Percentiles rank a stretch among this genome's conserved stretches.
phyloP scores from a whole-genome alignment of 2,329 filamentous ascomycete species.

The Conoideocrella luteorostrata region DNA sequence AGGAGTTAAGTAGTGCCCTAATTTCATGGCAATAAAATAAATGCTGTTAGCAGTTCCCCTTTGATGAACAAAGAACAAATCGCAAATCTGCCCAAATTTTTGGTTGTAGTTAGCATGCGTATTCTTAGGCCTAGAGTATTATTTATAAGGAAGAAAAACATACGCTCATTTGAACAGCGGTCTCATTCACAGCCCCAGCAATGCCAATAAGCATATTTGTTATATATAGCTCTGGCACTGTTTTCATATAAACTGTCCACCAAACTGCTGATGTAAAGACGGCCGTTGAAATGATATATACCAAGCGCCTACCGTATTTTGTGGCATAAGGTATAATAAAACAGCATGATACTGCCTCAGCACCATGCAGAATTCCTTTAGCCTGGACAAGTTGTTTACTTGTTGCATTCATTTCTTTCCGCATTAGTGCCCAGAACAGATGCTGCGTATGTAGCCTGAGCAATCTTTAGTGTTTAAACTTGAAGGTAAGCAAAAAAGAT shows the following conservation, averaged over 20 bases:
- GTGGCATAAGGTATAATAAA: conserved; percentile 28
- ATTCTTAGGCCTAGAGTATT: too few species aligned
- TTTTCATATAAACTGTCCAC: conserved; percentile 18
- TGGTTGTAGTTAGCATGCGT: too few species aligned
- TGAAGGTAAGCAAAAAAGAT: not conserved
- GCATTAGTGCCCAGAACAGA: conserved; percentile 16
- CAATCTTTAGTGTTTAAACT: not conserved
- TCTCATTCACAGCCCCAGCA: conserved; percentile 32
- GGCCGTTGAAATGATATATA: conserved; percentile 21
- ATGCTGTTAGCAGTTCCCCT: conserved; percentile 24
- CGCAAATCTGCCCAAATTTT: too few species aligned
- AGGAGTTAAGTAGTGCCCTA: conserved; percentile 23
- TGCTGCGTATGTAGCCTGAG: conserved; percentile 10
- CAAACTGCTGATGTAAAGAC: conserved; percentile 16
- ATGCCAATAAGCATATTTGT: conserved; percentile 24
- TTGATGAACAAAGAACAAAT: conserved; percentile 27
- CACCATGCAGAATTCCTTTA: conserved; percentile 22
- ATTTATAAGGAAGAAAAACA: not conserved
- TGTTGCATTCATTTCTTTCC: conserved; percentile 20
- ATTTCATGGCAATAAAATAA: conserved; percentile 25
- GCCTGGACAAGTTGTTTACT: conserved; percentile 19
- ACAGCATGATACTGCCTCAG: conserved; percentile 25
- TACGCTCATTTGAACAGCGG: conserved; percentile 31
- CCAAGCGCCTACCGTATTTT: conserved; percentile 27
- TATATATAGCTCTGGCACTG: conserved; percentile 17